These are phyloP conservation scores for Backusella sp. DNA, from an alignment of 192 early-diverging fungal species.

Conservation along the genomic window DNA sequence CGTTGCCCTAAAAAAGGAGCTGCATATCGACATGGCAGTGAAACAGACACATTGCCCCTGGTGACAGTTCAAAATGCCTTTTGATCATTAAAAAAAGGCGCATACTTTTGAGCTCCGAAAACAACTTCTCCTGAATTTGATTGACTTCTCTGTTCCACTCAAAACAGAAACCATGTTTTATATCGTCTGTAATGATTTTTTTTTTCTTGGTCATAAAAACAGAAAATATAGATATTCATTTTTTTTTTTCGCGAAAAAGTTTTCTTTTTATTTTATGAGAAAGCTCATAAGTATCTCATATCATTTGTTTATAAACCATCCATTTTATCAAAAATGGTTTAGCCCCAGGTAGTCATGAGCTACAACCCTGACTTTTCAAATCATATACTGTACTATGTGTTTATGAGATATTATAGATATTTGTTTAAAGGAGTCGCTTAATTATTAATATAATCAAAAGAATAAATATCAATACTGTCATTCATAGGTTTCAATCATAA, in stretches of 20 bases:
- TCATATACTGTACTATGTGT: not conserved
- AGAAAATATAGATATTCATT: not conserved
- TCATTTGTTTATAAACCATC: not conserved
- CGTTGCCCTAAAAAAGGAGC: constrained; percentile 8
- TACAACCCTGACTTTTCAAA: not conserved
- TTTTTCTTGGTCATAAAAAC: not conserved
- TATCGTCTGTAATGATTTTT: not conserved
- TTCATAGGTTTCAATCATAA: not conserved
- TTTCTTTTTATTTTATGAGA: not conserved
- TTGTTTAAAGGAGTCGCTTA: not conserved
- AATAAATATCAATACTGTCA: too few relatives aligned
- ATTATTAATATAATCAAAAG: not conserved
- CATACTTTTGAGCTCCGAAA: not conserved
- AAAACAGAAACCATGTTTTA: not conserved
- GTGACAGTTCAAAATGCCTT: not conserved
- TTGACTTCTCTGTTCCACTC: not conserved
- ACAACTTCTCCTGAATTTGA: not conserved
- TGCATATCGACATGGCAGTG: constrained; percentile 2
- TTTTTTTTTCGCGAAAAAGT: not conserved
- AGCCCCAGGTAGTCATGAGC: not conserved
- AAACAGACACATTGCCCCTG: not conserved
- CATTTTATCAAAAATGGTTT: not conserved
- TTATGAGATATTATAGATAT: not conserved
- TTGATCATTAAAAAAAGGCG: not conserved
- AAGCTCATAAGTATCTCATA: not conserved